Evolutionary conservation across 2,329 filamentous ascomycete genomes (phyloP), one percentile per base, ranked within the genome.

Genomic region (Aspergillus quadricinctus): DNA sequence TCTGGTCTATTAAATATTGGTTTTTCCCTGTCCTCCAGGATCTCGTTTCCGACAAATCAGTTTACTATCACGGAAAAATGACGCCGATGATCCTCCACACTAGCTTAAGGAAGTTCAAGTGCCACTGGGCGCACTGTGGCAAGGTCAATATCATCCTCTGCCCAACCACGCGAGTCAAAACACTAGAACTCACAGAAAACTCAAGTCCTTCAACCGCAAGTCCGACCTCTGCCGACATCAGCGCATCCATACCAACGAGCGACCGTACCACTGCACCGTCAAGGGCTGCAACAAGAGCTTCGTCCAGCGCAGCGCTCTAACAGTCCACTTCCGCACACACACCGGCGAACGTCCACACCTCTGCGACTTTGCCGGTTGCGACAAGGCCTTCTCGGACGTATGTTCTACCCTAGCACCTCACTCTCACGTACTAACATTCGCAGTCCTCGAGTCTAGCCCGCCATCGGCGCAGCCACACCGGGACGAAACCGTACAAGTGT

Each of bases 201-300:
- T 31, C 11, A 17, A 78, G 76, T 76, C 75, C 6, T 78, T 78
- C 69, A 78, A 78, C 69, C 75, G 76, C 67, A 78, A 78, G 57
- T 78, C 76, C 19, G 76, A 78, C 64, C 71, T 78, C 43, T 74
- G 75, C 61, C 69, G 76, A 58, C 76, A 78, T 61, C 76, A 74
- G 62, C 74, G 76, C 54, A 78, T 78, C 64, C 76, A 78, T 54
- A 78, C 76, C 61, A 78, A 78, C 60, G 76, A 78, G 59, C 73
- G 76, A 48, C 76, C 76, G 17, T 78, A 78, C 57, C 72, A 73
- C 50, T 78, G 76, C 64, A 75, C 69, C 1, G 71, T 76, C 49
- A 68, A 72, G 50, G 73, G 74, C 56, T 78, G 76, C 67, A 74
- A 73, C 55, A 78, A 78, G 66, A 78, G 75, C 63, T 78, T 78